Evolutionary conservation across 352 stramenopile genomes (phyloP).

Genomic region (Thalassiosira allenii): DNA sequence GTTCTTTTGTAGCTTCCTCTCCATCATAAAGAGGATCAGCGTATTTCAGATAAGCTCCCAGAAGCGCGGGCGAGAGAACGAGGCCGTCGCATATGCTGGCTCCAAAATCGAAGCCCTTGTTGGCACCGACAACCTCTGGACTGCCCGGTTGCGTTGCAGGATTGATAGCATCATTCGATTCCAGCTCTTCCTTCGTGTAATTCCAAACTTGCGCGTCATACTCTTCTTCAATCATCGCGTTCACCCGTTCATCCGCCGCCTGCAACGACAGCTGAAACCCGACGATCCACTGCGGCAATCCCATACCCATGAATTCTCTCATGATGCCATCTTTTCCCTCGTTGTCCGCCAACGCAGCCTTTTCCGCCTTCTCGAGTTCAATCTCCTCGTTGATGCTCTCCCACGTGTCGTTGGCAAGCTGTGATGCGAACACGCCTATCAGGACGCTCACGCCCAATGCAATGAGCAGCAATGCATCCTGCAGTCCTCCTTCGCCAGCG

Average conservation of each 20-base stretch:
- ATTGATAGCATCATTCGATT: constrained; percentile 38
- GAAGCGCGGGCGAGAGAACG: constrained; percentile 67
- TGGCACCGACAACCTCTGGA: constrained; percentile 59
- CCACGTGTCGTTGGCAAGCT: constrained; percentile 81
- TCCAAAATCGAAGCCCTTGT: constrained; percentile 76
- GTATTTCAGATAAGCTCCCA: constrained; percentile 71
- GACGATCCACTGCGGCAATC: constrained; percentile 71
- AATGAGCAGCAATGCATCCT: constrained; percentile 75
- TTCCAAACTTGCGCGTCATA: constrained; percentile 78
- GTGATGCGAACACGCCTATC: constrained; percentile 82
- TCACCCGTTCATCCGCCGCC: constrained; percentile 66
- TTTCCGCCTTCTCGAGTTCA: constrained; percentile 63
- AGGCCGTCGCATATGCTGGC: constrained; percentile 67
- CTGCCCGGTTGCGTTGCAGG: constrained; percentile 59
- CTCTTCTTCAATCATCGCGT: constrained; percentile 69
- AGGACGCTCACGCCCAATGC: constrained; percentile 78
- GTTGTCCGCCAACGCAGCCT: constrained; percentile 17
- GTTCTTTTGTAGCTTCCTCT: neutral
- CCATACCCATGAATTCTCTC: constrained; percentile 69
- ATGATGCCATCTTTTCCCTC: constrained; percentile 61
- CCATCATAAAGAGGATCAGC: constrained; percentile 74
- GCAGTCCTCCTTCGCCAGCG: constrained; percentile 37
- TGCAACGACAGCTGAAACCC: constrained; percentile 72
- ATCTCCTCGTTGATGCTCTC: constrained; percentile 77
- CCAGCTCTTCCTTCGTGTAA: constrained; percentile 60